Evolutionary conservation across 2,329 filamentous ascomycete genomes (phyloP), one percentile per base, ranked within the genome.

Genomic region (Claviceps spartinae): DNA sequence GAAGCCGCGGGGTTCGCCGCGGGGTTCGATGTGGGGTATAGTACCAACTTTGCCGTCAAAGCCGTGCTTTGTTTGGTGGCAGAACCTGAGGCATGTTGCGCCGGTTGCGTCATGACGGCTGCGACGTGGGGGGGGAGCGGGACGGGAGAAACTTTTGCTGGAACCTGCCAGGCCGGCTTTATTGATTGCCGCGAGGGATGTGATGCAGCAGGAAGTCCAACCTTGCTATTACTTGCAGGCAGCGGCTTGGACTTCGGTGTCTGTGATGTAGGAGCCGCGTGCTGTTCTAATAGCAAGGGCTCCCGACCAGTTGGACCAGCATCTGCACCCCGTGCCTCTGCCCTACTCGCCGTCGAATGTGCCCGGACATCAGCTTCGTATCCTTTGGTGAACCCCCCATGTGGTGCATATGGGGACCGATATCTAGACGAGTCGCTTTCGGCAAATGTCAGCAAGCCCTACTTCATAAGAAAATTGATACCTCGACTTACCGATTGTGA

Each of bases 361-460:
- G 71, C 70, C 48, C 69, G 67, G 18, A 74, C 54, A 47, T 74
- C 74, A 20, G 75, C 76, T 61, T 81, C 76, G 52, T 81, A 81
- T 4, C 77, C 78, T 54, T 82, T 82, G 37, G 75, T 79, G 57
- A 82, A 82, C 0, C 78, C 79, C 24, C 76, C 74, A 65, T 68
- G 72, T 1, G 71, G 67, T 16, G 75, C 72, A 59, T 83, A 83
- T 1, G 80, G 80, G 4, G 77, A 81, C 48, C 76, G 72, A 54
- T 83, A 82, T 51, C 74, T 74, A 7, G 72, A 69, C 5, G 75
- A 67, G 54, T 78, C 75, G 65, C 76, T 78, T 54, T 4, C n/a
- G 34, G 26, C 13, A 47, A 8, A 22, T 8, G 48, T 63, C 55
- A 66, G 54, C 43, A 54, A 44, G 42, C 13, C 8, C 37, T 7